phyloP scores from a whole-genome alignment of 495 filamentous ascomycete species.

The Lasiosphaeris hirsuta region DNA sequence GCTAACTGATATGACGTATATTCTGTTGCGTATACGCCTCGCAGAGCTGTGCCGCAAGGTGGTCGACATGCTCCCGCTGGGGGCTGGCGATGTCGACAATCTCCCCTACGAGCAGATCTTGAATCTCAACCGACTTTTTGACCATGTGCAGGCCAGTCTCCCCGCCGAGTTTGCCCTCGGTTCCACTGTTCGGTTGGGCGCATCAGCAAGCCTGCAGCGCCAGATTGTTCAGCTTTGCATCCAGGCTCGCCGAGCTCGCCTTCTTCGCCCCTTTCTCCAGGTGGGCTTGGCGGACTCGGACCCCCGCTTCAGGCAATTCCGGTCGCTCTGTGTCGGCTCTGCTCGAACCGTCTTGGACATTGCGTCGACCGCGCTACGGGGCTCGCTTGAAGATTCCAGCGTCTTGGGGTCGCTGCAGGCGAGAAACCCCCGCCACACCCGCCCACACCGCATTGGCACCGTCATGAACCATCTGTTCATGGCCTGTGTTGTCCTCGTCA shows the following conservation, averaged over 20 bases:
- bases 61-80: constrained; percentile 30
- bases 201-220: constrained; percentile 18
- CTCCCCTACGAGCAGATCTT: constrained; percentile 15
- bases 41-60: constrained; percentile 44
- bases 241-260: constrained; percentile 19
- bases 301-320: background rate
- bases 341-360: constrained; percentile 6
- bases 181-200: background rate
- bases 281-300: background rate
- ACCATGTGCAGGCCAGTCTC: constrained; percentile 12
- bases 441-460: background rate
- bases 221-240: constrained; percentile 18
- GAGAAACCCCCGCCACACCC: background rate
- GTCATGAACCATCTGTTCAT: constrained; percentile 16
- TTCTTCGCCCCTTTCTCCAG: constrained; percentile 26
- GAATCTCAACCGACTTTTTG: constrained; percentile 19
- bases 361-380: background rate
- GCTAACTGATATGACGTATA: constrained; percentile 46
- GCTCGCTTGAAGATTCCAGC: background rate
- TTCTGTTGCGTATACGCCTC: constrained; percentile 43
- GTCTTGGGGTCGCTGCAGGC: too few species aligned
- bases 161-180: constrained; percentile 14
- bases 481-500: constrained; percentile 12
- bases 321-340: constrained; percentile 3
- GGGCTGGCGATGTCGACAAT: constrained; percentile 13